phyloP scores from a whole-genome alignment of 495 filamentous ascomycete genomes.

The Talaromyces stipitatus region DNA sequence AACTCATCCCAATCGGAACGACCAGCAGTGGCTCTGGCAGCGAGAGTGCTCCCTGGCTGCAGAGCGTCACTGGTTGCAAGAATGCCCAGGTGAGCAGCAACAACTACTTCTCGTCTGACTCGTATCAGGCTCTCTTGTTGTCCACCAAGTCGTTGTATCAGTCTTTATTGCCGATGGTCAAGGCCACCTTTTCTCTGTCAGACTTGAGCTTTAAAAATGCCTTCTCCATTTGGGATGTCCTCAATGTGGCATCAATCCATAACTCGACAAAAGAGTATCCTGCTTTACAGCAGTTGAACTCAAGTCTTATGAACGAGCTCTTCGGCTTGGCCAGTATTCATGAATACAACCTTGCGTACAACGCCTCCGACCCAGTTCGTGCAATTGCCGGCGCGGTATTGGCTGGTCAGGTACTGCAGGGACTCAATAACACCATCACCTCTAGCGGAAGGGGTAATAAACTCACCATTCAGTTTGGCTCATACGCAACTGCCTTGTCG shows the following conservation, averaged over 20 bases:
- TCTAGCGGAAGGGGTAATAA: constrained; percentile 12
- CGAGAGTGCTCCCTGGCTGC: constrained; percentile 51
- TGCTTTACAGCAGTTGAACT: constrained; percentile 21
- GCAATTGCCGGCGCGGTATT: constrained; percentile 41
- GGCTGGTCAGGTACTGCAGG: constrained; percentile 37
- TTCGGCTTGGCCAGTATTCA: constrained; percentile 39
- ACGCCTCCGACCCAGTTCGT: constrained; percentile 34
- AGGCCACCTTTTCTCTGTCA: constrained; percentile 42
- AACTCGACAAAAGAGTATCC: constrained; percentile 34
- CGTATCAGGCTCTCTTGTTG: constrained; percentile 44
- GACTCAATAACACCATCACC: constrained; percentile 36
- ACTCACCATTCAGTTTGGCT: constrained; percentile 39
- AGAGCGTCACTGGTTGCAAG: constrained; percentile 48
- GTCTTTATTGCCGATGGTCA: constrained; percentile 51
- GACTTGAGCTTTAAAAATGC: constrained; percentile 62
- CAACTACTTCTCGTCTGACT: constrained; percentile 54
- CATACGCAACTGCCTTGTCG: constrained; percentile 40
- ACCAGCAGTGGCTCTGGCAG: constrained; percentile 29
- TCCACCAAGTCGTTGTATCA: constrained; percentile 59
- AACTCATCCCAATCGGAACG: constrained; percentile 34
- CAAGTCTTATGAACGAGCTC: constrained; percentile 26
- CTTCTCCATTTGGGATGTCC: constrained; percentile 53
- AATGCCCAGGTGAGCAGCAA: constrained; percentile 60
- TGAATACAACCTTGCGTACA: constrained; percentile 45
- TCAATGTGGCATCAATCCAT: constrained; percentile 47